Evolutionary conservation across 139 green algal genomes (phyloP), one percentile per base, ranked within the genome.

Genomic region (Chlamydomonas urium): DNA sequence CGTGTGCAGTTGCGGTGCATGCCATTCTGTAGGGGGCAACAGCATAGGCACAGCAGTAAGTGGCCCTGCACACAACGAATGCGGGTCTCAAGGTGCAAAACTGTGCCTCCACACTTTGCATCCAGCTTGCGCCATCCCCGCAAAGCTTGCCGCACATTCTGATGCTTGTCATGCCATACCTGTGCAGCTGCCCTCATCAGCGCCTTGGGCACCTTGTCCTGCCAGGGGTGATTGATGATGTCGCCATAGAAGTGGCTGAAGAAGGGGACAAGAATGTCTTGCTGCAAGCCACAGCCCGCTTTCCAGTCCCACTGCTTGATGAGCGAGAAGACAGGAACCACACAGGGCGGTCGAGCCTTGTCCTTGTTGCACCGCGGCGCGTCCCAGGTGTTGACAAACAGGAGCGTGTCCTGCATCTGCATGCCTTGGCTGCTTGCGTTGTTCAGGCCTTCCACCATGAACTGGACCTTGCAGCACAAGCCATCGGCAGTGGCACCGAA

Each of bases 161-260:
- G n/a, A n/a, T n/a, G n/a, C n/a, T n/a, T n/a, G n/a, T n/a, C n/a
- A n/a, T n/a, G n/a, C n/a, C n/a, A n/a, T 35, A 82, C 76, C 76
- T 82, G 76, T 38, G 74, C 62, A 1, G 77, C 72, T 4, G 77
- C 77, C 2, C 77, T 72, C 77, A 83, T 83, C 3, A 83, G 72
- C 10, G 77, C 77, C 68, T 76, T 76, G 42, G 38, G 21, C 1
- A 29, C 3, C 72, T 83, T 83, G 26, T 66, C 56, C 67, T 74
- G 61, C 72, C 72, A 79, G 23, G 72, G 72, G 38, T 74, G 77
- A 0, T 58, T 26, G 1, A 66, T 31, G n/a, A 76, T 47, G 2
- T 79, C 69, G 14, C 58, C 66, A 42, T 83, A 83, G 26, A 76
- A 42, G 69, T 83, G 78, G 24, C 77, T 80, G 73, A 83, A 83